Evolutionary conservation across 1,284 basidiomycete species (phyloP), one percentile per base, ranked within the genome.

Genomic region (Apiotrichum siamense): DNA sequence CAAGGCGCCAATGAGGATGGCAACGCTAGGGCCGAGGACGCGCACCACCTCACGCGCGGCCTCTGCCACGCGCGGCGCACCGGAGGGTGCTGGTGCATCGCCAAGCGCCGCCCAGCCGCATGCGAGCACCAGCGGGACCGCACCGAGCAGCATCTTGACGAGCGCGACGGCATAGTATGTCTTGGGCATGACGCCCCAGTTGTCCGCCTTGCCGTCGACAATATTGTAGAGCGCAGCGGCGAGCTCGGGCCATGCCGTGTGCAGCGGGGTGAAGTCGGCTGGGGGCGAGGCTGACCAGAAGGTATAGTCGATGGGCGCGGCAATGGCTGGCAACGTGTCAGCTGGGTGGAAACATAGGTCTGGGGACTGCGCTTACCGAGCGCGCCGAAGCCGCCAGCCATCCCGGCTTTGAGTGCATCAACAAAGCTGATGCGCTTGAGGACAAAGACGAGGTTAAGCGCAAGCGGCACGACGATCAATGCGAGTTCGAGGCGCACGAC

Each of bases 111-210:
- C 57, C 57, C 81, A 42, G 5, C 75, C 62, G 0, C 81, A 80
- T 7, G 87, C 62, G n/a, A 81, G 0, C 1, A 82, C 75, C 15
- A 96, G 78, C 0, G 88, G 86, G 0, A 81, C 63, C 0, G 84
- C 76, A 2, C 81, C 78, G 3, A 88, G 76, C 2, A 93, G 78
- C 3, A 97, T 79, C 59, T 87, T 91, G 0, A 91, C 91, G 0
- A 97, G 79, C 57, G 80, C 78, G 0, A 78, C 71, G 60, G 88
- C 77, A 73, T 97, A 97, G 2, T 81, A 77, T 54, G 83, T 78
- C 29, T 75, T 76, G 0, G 92, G 88, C 15, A 85, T 71, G 69
- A 93, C 86, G 57, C 96, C 94, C 94, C 94, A 98, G 24, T 94
- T 83, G 0, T 83, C 76, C 41, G 87, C 86, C 67, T 94, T 88